Evolutionary conservation across 805 yeast genomes (phyloP), one percentile per base, ranked within the genome.

Genomic region (Yarrowia keelungensis): DNA sequence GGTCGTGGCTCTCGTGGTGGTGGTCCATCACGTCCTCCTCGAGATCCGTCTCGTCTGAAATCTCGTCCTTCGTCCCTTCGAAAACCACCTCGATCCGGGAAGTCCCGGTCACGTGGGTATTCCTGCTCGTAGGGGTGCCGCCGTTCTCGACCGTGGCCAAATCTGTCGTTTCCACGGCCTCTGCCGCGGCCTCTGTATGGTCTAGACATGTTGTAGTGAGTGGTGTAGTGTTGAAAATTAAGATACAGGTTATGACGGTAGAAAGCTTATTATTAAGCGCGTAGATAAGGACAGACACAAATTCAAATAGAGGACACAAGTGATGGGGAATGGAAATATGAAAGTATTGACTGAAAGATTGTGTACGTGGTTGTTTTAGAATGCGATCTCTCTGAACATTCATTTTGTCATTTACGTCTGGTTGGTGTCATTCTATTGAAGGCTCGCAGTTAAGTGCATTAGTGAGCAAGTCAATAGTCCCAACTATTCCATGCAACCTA

Each of bases 181-280:
- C 65, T 22, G n/a, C 65, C 65, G 2, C 65, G 65, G n/a, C 65
- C 65, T 59, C 65, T 43, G 65, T 59, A 59, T 32, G 65, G 65
- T 59, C 65, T n/a, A 7, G 65, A 59, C 65, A 59, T 59, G 15
- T 22, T 41, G 35, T 16, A 26, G 43, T 59, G 35, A 15, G 22
- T 36, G 42, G 14, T 53, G 35, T 16, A 41, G 47, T 22, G 46
- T 26, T 15, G 47, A 56, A 56, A 56, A 56, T 38, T 56, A 38
- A 41, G 61, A 56, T 26, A 41, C 62, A 56, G 62, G 62, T 56
- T 56, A 56, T 56, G 62, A 56, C 38, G 36, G 22, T 8, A 41
- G 56, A 39, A 50, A 5, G 10, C n/a, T 16, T 4, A 11, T 8
- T 9, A 16, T 32, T 10, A 8, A 15, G n/a, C n/a, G 9, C 5